Evolutionary conservation across 2,329 filamentous ascomycete genomes (phyloP), one percentile per base, ranked within the genome.

Genomic region (Pseudocercospora pini-densiflorae): DNA sequence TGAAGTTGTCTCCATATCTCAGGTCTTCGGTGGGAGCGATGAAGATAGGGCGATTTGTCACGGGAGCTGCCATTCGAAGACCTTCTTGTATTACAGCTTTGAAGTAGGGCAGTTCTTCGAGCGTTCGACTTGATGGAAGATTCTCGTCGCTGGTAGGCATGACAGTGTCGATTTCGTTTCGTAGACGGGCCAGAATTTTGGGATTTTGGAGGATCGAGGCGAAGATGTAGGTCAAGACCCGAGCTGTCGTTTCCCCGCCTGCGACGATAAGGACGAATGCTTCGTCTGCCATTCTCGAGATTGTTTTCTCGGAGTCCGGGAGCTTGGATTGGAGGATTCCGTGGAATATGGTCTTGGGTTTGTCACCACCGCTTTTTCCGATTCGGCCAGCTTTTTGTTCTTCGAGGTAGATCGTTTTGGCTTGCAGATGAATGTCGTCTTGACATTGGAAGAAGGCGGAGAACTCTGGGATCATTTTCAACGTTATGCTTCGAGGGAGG

Each of bases 41-140:
- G 9, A 75, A 66, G 19, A 65, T 69, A 14, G 66, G 54, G 16
- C 67, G 70, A 21, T 59, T 66, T 5, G 64, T 71, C 2, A 74
- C 66, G 14, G 70, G 72, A 19, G 62, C 65, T 19, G 70, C 64
- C 10, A 76, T 58, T 2, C 75, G 67, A 10, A 72, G 63, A 10
- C 61, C 67, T 64, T 76, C 75, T 24, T 67, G 61, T 12, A 72
- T 66, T 33, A 64, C 63, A 8, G 66, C 67, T 24, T 63, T 60
- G 27, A 69, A 54, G 53, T 68, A 68, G 5, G 67, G 67, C 19
- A 73, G 65, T n/a, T 68, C 60, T 45, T 70, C 68, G 2, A 71
- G 64, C 8, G 10, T 24, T 7, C 45, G 36, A 14, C 23, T 59
- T 12, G 64, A 33, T 10, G 64, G 59, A 3, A 62, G 53, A 8